Percentiles rank a stretch among this genome's conserved stretches.
Evolutionary conservation across 2,329 filamentous ascomycete genomes (phyloP).

Genomic region (Dactylellina leptospora): DNA sequence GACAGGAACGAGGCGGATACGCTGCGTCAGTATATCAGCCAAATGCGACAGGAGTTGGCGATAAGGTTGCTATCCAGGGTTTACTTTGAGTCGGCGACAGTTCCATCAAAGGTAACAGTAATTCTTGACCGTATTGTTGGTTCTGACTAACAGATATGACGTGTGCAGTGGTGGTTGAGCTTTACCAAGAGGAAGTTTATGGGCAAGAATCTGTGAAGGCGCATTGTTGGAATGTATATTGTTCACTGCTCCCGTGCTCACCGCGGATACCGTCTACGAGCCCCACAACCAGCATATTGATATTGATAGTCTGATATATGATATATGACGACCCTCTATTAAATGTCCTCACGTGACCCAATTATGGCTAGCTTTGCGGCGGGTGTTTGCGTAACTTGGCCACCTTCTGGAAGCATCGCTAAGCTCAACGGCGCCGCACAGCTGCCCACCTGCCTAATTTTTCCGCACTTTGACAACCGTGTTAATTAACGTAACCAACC

Average conservation of each 20-base stretch:
- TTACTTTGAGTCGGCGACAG: slow-evolving; percentile 78
- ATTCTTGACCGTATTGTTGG: neutral
- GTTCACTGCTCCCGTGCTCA: too few species aligned
- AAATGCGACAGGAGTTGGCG: slow-evolving; percentile 92
- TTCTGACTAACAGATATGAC: slow-evolving; percentile 58
- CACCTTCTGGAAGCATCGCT: slow-evolving; percentile 53
- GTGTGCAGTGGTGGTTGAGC: slow-evolving; percentile 94
- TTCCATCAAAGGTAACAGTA: slow-evolving; percentile 66
- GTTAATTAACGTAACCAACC: slow-evolving; percentile 35
- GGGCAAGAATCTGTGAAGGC: slow-evolving; percentile 84
- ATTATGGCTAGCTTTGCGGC: too few species aligned
- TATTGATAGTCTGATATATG: too few species aligned
- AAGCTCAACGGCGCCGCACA: slow-evolving; percentile 23
- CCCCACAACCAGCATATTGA: too few species aligned
- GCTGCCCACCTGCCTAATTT: slow-evolving; percentile 50
- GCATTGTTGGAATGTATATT: too few species aligned
- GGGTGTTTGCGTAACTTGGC: slow-evolving; percentile 41
- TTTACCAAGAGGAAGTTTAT: slow-evolving; percentile 99
- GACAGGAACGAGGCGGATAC: slow-evolving; percentile 90
- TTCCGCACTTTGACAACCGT: slow-evolving; percentile 51
- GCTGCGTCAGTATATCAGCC: slow-evolving; percentile 85
- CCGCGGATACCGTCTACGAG: too few species aligned
- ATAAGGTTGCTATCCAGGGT: slow-evolving; percentile 82
- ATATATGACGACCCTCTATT: too few species aligned
- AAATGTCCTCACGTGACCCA: too few species aligned